These are phyloP conservation scores for Populus hybrid DNA, from an alignment of 441 rosid genomes.

Conservation along the genomic window DNA sequence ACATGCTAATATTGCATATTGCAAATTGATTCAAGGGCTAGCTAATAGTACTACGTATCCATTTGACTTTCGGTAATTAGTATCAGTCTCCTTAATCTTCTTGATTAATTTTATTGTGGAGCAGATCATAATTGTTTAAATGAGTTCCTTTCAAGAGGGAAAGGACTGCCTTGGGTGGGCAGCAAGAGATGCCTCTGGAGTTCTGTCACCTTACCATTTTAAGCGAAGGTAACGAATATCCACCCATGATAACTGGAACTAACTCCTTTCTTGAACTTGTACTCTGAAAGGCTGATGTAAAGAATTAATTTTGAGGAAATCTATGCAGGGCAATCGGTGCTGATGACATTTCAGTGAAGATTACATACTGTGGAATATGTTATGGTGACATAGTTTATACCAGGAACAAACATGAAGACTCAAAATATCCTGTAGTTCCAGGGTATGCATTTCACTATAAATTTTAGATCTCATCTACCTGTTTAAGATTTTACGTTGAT, in stretches of 20 bases:
- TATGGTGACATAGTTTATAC: not conserved
- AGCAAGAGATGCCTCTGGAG: not conserved
- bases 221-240: not conserved
- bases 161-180: not conserved
- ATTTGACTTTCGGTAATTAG: not conserved
- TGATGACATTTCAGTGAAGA: not conserved
- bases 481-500: no score
- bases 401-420: not conserved
- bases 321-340: not conserved
- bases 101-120: not conserved
- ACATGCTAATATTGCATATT: not conserved
- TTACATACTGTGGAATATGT: not conserved
- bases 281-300: not conserved
- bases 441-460: not conserved
- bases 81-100: not conserved
- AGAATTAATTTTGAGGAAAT: not conserved
- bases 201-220: not conserved
- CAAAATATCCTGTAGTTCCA: not conserved
- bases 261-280: not conserved
- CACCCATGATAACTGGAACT: not conserved
- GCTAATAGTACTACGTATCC: not conserved
- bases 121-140: not conserved
- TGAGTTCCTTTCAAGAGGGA: not conserved
- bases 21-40: not conserved
- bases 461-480: not conserved